Evolutionary conservation across 495 filamentous ascomycete species (phyloP), one percentile per base, ranked within the genome.

Genomic region (Trichoderma reesei): DNA sequence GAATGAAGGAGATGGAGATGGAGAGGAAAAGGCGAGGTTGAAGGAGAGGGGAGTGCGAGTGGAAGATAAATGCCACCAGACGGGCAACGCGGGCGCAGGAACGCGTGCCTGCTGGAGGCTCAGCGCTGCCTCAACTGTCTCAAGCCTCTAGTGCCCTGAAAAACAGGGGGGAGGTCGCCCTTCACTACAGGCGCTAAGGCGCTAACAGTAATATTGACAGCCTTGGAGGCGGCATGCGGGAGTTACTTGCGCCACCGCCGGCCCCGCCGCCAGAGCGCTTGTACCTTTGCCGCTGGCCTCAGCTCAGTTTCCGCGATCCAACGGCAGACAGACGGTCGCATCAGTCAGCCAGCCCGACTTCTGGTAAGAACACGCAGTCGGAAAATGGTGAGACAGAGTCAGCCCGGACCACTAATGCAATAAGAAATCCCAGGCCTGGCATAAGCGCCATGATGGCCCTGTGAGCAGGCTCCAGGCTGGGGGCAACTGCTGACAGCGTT

Each of bases 11-110:
- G 61, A 56, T 34, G 51, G 60, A 59, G 61, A 56, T 34, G 51
- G 51, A 34, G 31, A 56, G 18, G 51, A 56, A 56, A n/a, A 65
- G 64, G 44, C 67, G 63, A 41, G 67, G 65, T 41, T 62, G 66
- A 38, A 26, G 68, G 62, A 46, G 60, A 13, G 65, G 60, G 31
- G 54, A 65, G 61, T 38, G 62, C 46, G 64, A 64, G 38, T 38
- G 16, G 60, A 16, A 20, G 36, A 48, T 41, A 48, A 59, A 60
- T 60, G 31, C 26, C 38, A 26, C n/a, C n/a, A n/a, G n/a, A n/a
- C 5, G 7, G n/a, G 16, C 44, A 48, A 48, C 60, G 36, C 38
- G 51, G 46, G 62, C 48, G 51, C 51, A 56, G 51, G 51, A 56
- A 56, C 51, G 51, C 51, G 51, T 56, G 51, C 51, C 51, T 13